A percentile compares a stretch with the other conserved stretches of the same genome.
Evolutionary conservation across 129 eudicot genomes (phyloP).

Genomic region (Centella asiatica): DNA sequence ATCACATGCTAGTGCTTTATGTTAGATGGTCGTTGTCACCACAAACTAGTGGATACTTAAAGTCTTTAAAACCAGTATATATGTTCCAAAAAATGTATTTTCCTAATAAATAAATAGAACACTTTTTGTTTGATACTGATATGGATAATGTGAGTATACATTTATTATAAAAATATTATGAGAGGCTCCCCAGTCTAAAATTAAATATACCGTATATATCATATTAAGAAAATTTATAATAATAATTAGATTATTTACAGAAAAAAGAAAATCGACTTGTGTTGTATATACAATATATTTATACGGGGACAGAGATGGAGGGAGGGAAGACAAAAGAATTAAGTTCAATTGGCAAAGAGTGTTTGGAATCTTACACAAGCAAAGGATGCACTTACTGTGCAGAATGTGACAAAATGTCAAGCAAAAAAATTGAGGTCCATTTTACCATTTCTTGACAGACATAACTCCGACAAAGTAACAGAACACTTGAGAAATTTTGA

Average conservation of each 20-base stretch:
- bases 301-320: background rate
- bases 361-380: constrained; percentile 1
- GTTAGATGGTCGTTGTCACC: background rate
- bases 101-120: no score
- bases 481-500: background rate
- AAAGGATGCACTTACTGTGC: constrained; percentile 7
- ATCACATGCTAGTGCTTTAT: background rate
- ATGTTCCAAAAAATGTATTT: no score
- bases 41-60: no score
- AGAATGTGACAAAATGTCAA: background rate
- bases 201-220: no score
- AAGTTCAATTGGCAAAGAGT: background rate
- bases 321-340: background rate
- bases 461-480: background rate
- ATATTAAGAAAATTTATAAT: no score
- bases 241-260: background rate
- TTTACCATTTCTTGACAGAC: background rate
- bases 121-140: no score
- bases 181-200: no score
- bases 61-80: no score
- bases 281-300: background rate
- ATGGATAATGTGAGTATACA: no score
- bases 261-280: background rate
- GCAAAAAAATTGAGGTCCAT: background rate
- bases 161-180: no score